A percentile compares a stretch with the other conserved stretches of the same genome.
Evolutionary conservation across 306 rosid species (phyloP).

Genomic region (Urtica urens): DNA sequence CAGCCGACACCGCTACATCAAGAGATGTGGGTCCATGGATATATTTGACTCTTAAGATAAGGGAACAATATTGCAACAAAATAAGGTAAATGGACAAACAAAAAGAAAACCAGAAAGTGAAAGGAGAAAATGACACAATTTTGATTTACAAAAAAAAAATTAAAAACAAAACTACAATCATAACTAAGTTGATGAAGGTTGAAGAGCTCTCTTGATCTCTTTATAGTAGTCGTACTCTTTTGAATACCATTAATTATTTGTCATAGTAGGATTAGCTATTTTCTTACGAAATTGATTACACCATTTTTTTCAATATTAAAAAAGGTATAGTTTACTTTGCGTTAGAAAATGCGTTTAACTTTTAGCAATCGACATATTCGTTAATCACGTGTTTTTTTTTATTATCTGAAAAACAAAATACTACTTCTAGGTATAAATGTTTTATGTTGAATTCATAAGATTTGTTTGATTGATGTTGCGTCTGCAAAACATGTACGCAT

Average conservation of each 20-base stretch:
- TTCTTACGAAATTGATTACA: background rate
- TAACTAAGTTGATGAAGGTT: background rate
- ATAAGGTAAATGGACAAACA: slow-evolving; percentile 5
- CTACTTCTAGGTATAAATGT: background rate
- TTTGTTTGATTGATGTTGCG: no score
- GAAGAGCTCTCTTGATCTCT: slow-evolving; percentile 4
- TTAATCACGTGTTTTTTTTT: slow-evolving; percentile 1
- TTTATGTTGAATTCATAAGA: background rate
- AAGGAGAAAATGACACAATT: background rate
- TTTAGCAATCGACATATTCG: background rate
- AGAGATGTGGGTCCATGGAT: slow-evolving; percentile 18
- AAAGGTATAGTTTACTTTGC: background rate
- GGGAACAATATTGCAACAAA: slow-evolving; percentile 4
- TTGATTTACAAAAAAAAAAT: background rate
- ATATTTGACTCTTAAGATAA: slow-evolving; percentile 14
- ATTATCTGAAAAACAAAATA: background rate
- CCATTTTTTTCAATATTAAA: background rate
- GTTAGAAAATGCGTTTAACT: background rate
- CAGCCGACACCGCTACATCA: slow-evolving; percentile 28
- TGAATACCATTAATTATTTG: background rate
- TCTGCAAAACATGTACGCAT: no score
- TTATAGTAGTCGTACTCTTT: slow-evolving; percentile 8
- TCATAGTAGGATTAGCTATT: background rate
- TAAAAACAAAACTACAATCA: background rate
- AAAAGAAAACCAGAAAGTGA: slow-evolving; percentile 1